Percentiles rank a stretch among this genome's conserved stretches.
Conservation (phyloP, 805 yeast genomes). For the Metschnikowia kunwiensis region DNA sequence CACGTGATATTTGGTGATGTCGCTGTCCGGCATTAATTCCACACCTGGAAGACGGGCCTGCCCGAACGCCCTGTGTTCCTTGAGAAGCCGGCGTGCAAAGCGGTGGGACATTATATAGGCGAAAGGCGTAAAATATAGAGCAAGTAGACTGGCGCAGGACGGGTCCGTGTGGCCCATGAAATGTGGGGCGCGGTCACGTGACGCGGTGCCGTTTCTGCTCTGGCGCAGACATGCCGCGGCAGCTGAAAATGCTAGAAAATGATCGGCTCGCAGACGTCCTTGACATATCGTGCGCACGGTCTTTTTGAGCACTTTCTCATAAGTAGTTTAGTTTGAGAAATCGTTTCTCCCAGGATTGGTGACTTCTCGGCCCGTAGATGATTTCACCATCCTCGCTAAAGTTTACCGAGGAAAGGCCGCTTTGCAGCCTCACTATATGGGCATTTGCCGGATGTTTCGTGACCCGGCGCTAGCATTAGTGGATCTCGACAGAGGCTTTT, state of each 20-base stretch:
- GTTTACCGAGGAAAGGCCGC: too few species aligned
- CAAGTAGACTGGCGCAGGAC: too few species aligned
- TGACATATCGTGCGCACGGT: too few species aligned
- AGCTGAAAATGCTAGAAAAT: too few species aligned
- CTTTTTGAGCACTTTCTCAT: too few species aligned
- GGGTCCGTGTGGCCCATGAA: conserved; percentile 9
- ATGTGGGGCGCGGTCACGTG: conserved; percentile 7
- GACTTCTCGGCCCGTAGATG: too few species aligned
- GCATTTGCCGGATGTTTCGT: conserved; percentile 13
- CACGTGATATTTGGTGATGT: conserved; percentile 10
- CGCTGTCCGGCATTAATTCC: conserved; percentile 10
- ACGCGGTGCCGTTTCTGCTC: conserved; percentile 3
- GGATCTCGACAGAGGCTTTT: conserved; percentile 2
- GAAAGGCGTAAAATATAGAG: too few species aligned
- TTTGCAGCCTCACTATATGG: conserved; percentile 3
- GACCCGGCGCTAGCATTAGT: neutral
- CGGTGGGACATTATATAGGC: conserved; percentile 18
- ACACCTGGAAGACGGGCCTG: conserved; percentile 10
- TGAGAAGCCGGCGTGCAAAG: conserved; percentile 16
- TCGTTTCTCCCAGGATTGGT: too few species aligned
- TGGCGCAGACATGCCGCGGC: too few species aligned
- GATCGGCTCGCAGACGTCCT: too few species aligned
- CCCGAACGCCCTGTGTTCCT: conserved; percentile 12
- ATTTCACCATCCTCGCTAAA: too few species aligned
- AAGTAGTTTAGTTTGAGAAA: too few species aligned